Evolutionary conservation across 1,284 basidiomycete genomes (phyloP).

Genomic region (Peniophora sp.): DNA sequence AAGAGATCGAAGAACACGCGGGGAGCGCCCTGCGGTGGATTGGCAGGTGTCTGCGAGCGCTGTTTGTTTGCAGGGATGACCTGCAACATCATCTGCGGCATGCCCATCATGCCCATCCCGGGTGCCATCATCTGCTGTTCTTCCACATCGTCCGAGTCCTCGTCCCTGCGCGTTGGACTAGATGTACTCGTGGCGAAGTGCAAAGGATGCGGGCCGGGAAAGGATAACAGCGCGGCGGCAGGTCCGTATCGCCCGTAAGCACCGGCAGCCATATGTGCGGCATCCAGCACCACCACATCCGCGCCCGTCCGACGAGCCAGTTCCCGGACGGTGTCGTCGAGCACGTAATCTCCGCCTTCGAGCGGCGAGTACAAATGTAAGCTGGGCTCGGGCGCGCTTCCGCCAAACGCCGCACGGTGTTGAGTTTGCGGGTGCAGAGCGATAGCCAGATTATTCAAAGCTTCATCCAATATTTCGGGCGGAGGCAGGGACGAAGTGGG

Average conservation of each 20-base stretch:
- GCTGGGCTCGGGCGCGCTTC: slow-evolving; percentile 59
- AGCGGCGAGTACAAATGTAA: slow-evolving; percentile 79
- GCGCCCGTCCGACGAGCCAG: slow-evolving; percentile 64
- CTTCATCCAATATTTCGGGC: slow-evolving; percentile 59
- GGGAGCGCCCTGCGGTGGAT: slow-evolving; percentile 17
- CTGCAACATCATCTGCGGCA: background rate
- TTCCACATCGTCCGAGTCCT: slow-evolving; percentile 35
- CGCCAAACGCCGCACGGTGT: slow-evolving; percentile 56
- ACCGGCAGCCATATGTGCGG: slow-evolving; percentile 74
- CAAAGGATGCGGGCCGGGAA: slow-evolving; percentile 58
- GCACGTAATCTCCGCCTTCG: slow-evolving; percentile 74
- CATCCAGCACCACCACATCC: slow-evolving; percentile 77
- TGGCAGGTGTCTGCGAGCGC: background rate
- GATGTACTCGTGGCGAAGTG: slow-evolving; percentile 40
- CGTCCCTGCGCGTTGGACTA: slow-evolving; percentile 26
- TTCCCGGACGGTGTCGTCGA: slow-evolving; percentile 71
- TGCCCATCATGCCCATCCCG: slow-evolving; percentile 2
- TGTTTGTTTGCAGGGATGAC: slow-evolving; percentile 32
- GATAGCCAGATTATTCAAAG: slow-evolving; percentile 64
- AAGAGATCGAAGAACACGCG: slow-evolving; percentile 70
- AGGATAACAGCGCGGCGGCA: slow-evolving; percentile 4
- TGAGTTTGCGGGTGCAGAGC: slow-evolving; percentile 75
- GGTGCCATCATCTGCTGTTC: slow-evolving; percentile 20
- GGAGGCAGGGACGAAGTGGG: slow-evolving; percentile 32
- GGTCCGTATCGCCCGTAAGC: slow-evolving; percentile 64